Evolutionary conservation across 164 flowering plant genomes (phyloP), one percentile per base, ranked within the genome.

Genomic region (Liriodendron chinense): DNA sequence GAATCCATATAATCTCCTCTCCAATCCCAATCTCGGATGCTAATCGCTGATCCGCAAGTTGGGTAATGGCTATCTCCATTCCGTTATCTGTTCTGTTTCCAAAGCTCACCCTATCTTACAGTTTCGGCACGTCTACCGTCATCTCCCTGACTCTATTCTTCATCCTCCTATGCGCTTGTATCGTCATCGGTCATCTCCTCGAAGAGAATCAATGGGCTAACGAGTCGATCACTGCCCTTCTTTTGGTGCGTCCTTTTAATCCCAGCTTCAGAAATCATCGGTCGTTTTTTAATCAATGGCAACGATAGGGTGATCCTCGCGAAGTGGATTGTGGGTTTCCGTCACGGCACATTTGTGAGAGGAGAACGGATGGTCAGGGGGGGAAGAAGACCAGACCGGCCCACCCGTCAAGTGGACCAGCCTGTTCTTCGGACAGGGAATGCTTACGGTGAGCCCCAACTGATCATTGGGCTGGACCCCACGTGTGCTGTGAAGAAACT

Each of bases 121-220:
- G 16, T 53, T 69, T 79, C 65, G 73, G 56, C 74, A 72, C 0
- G 3, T 61, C 53, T 49, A 85, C 86, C 4, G 81, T 87, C 7
- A 65, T 87, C 22, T 80, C 91, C 9, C 75, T 87, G 9, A 67
- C 78, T 18, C 62, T 83, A 72, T 88, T 87, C 83, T 83, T 87
- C 56, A 28, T 81, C 13, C 85, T 90, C 7, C 87, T 88, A 70
- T 87, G 89, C 49, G 84, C 81, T 21, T 88, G 91, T 68, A 86
- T 90, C 47, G 74, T 90, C 34, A 80, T 86, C 14, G 93, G 93
- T 10, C 93, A 88, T 67, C 84, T 90, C 9, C 80, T 88, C 7
- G 89, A 87, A 68, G 90, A 87, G 77, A 79, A 86, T 68, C 81
- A 85, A 25, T 89, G 93, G 93, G 86, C 87, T 7, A 88, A 88